Evolutionary conservation across 1,284 basidiomycete genomes (phyloP).

Genomic region (Irpex rosettiformis): DNA sequence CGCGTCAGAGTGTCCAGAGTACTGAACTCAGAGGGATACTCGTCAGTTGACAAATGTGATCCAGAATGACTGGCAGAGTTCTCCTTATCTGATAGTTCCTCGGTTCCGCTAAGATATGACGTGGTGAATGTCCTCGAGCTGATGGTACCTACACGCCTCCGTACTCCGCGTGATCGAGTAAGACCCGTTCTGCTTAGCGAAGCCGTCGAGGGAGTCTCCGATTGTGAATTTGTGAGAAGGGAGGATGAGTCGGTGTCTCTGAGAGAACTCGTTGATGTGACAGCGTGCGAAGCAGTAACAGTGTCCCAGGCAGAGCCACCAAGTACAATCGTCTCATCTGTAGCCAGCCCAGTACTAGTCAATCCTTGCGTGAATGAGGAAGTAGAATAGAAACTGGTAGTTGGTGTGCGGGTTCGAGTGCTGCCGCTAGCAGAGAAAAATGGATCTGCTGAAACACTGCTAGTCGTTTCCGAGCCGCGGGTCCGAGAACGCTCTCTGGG

Average conservation of each 20-base stretch:
- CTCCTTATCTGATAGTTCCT: conserved; percentile 54
- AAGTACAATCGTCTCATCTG: conserved; percentile 35
- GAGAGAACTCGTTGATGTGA: conserved; percentile 49
- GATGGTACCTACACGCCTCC: conserved; percentile 45
- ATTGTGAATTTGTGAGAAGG: no score
- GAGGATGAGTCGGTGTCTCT: no score
- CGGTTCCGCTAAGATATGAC: conserved; percentile 31
- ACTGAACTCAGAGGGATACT: conserved; percentile 25
- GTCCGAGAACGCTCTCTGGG: conserved; percentile 41
- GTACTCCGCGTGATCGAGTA: conserved; percentile 55
- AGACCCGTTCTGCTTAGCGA: conserved; percentile 37
- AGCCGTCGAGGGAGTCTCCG: no score
- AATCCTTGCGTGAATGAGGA: conserved; percentile 27
- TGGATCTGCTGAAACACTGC: conserved; percentile 51
- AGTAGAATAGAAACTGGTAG: conserved; percentile 32
- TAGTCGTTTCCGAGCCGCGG: conserved; percentile 29
- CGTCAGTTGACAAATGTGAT: conserved; percentile 19
- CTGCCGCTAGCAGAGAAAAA: conserved; percentile 48
- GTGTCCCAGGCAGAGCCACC: conserved; percentile 37
- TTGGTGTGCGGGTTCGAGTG: conserved; percentile 29
- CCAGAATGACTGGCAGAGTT: conserved; percentile 34
- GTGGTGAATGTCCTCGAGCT: conserved; percentile 31
- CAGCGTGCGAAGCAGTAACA: conserved; percentile 49
- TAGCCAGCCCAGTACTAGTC: conserved; percentile 14
- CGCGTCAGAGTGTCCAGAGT: conserved; percentile 33